A percentile compares a stretch with the other conserved stretches of the same genome.
Evolutionary conservation across 257 asterid genomes (phyloP).

Genomic region (Plectranthus barbatus): DNA sequence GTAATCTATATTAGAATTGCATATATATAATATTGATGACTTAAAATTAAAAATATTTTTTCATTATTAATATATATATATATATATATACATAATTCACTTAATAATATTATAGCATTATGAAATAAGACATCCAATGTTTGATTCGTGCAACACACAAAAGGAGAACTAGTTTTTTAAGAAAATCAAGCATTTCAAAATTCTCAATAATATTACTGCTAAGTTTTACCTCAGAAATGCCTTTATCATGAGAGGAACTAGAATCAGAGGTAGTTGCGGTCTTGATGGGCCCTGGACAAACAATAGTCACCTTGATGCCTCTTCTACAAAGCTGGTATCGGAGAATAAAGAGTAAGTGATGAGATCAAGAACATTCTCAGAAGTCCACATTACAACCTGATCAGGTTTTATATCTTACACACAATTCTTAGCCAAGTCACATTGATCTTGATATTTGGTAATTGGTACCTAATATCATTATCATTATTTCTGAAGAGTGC

Average conservation of each 20-base stretch:
- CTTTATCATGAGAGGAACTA: constrained; percentile 34
- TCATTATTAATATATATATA: too few species aligned
- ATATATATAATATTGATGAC: too few species aligned
- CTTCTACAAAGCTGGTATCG: constrained; percentile 57
- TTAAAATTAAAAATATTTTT: too few species aligned
- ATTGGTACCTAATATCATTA: background rate
- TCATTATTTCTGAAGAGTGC: background rate
- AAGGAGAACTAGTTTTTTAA: too few species aligned
- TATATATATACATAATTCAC: too few species aligned
- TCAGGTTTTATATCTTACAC: background rate
- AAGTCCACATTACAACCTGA: background rate
- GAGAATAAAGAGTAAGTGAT: background rate
- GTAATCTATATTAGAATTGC: too few species aligned
- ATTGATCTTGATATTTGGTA: background rate
- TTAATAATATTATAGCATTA: too few species aligned
- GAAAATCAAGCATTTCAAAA: background rate
- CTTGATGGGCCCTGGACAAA: constrained; percentile 90
- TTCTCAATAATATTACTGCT: background rate
- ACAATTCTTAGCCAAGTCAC: background rate
- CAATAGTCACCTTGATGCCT: constrained; percentile 91
- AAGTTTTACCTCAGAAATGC: constrained; percentile 59
- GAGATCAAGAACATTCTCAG: background rate
- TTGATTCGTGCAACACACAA: too few species aligned
- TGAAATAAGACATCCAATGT: too few species aligned
- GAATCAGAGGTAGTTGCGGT: constrained; percentile 49